Base-by-base conservation (phyloP, 225 moss, liverwort and hornwort species). In the Polytrichum formosum region DNA sequence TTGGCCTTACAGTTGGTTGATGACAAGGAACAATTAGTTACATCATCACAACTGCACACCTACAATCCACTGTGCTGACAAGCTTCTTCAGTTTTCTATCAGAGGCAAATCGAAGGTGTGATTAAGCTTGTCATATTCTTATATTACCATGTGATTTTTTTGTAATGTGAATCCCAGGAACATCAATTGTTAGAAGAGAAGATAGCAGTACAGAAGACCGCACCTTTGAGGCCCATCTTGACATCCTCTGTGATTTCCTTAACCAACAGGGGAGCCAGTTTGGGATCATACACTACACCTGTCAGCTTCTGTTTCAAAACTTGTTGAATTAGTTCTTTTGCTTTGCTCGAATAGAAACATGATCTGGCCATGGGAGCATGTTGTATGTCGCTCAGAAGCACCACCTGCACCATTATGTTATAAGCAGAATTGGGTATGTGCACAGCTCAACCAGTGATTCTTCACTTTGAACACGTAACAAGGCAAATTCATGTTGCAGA, bases 221-320 rank as follows among this genome's bases (percentile, higher is more conserved):
- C 66, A 73, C 82, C 84, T 81, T 79, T 87, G 30, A 87, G 66
- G 13, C 80, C 80, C 4, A 53, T 67, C 67, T 87, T 83, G 72
- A 87, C 78, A 6, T 80, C 54, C 20, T 85, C 88, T 5, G 82
- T 85, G 22, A 88, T 85, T 56, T 88, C 88, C 23, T 85, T 77
- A 29, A 85, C 88, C 66, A 82, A 78, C 28, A 64, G 67, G 1
- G 88, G 82, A 4, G 82, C 82, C 13, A 72, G 71, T 6, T 88
- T 85, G 20, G 82, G 75, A 76, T 88, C 78, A 46, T 88, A 88
- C 5, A 73, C 81, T 7, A 70, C 69, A 22, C 82, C 88, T 0
- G 75, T 78, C 31, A 88, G 37, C 56, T 83, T 88, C 69, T 88
- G 84, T 28, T 67, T 77, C 26, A 88, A 65, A 67, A 85, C 75